Evolutionary conservation across 352 stramenopile species (phyloP).

Genomic region (Phytophthora pseudosyringae): DNA sequence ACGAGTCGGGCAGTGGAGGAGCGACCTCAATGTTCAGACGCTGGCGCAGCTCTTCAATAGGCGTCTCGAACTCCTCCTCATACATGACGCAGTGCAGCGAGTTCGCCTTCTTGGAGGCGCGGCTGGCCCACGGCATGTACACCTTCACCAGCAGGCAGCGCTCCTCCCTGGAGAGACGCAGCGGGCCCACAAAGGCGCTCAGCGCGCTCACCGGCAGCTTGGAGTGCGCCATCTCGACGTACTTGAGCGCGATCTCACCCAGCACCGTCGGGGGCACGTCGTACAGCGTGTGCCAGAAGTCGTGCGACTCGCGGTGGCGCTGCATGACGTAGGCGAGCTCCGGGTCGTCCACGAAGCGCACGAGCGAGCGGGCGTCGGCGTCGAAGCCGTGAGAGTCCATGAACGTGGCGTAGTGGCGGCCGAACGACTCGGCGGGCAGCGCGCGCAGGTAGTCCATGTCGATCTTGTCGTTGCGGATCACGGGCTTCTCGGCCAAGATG

Average conservation of each 20-base stretch:
- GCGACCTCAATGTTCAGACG: constrained; percentile 62
- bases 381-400: constrained; percentile 93
- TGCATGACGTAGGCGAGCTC: constrained; percentile 98
- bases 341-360: constrained; percentile 92
- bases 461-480: constrained; percentile 80
- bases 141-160: constrained; percentile 75
- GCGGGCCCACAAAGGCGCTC: constrained; percentile 89
- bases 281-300: constrained; percentile 97
- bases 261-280: constrained; percentile 94
- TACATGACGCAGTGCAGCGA: constrained; percentile 96
- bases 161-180: constrained; percentile 82
- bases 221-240: constrained; percentile 97
- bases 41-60: constrained; percentile 86
- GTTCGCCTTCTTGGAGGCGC: constrained; percentile 66
- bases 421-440: constrained; percentile 88
- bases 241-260: constrained; percentile 97
- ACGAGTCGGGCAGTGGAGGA: constrained; percentile 41
- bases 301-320: constrained; percentile 93
- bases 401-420: constrained; percentile 90
- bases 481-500: constrained; percentile 91
- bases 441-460: constrained; percentile 69
- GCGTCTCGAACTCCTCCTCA: constrained; percentile 94
- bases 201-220: constrained; percentile 95
- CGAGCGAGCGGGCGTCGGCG: constrained; percentile 83
- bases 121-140: constrained; percentile 96